A percentile compares a stretch with the other conserved stretches of the same genome.
Evolutionary conservation across 2,329 filamentous ascomycete genomes (phyloP).

Genomic region (Ophiostoma tasmaniense): DNA sequence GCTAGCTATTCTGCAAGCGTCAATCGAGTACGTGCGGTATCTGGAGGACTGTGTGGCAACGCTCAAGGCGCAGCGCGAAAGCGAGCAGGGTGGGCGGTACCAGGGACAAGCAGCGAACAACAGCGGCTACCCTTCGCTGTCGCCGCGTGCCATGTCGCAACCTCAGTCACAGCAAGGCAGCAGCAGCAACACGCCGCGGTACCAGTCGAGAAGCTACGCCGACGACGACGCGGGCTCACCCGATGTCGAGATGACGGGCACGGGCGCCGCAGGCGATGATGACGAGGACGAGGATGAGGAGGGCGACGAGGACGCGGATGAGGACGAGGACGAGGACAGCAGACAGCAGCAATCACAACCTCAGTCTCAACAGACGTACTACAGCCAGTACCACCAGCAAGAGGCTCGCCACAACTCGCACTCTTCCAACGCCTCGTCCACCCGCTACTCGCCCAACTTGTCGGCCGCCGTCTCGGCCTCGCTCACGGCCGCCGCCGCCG

Average conservation of each 20-base stretch:
- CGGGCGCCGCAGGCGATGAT: constrained; percentile 23
- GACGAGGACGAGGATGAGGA: constrained; percentile 5
- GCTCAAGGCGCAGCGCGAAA: constrained; percentile 55
- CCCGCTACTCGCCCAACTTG: constrained; percentile 19
- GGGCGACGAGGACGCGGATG: constrained; percentile 3
- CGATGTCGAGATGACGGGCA: constrained; percentile 56
- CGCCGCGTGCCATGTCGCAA: constrained; percentile 21
- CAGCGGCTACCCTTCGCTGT: constrained; percentile 10
- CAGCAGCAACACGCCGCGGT: constrained; percentile 21
- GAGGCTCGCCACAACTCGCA: constrained; percentile 43
- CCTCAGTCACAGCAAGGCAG: constrained; percentile 18
- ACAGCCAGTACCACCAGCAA: constrained; percentile 15
- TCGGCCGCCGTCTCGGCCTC: constrained; percentile 34
- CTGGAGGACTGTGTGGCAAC: constrained; percentile 80
- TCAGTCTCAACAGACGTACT: not conserved
- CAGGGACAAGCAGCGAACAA: not conserved
- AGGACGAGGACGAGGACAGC: constrained; percentile 23
- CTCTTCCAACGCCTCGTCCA: constrained; percentile 38
- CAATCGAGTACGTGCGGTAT: constrained; percentile 93
- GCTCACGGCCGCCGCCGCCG: not conserved
- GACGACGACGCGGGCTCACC: constrained; percentile 27
- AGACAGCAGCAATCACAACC: constrained; percentile 33
- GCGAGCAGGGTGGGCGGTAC: constrained; percentile 20
- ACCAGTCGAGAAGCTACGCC: constrained; percentile 25
- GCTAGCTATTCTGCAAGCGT: constrained; percentile 88